These are phyloP conservation scores for Kodamaea plutei DNA, from an alignment of 1,139 yeast species.

Conservation along the genomic window DNA sequence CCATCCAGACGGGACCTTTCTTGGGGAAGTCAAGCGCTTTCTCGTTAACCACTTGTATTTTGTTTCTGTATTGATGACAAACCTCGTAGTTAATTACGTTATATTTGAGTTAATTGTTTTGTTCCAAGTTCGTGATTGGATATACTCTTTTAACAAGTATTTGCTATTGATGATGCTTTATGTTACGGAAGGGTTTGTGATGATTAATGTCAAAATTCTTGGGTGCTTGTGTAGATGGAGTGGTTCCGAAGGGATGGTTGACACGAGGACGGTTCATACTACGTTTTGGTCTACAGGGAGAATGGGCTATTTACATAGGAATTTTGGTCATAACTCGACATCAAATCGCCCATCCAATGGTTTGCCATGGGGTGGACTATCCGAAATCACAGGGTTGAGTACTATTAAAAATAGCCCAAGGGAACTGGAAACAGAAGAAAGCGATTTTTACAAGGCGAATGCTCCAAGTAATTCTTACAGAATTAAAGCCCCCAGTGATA, in stretches of 20 bases:
- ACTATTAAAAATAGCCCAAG: too few relatives aligned
- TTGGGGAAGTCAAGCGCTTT: conserved; percentile 1
- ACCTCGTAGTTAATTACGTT: conserved; percentile 4
- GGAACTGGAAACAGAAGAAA: too few relatives aligned
- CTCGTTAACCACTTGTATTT: conserved; percentile 3
- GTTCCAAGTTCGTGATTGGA: conserved; percentile 6
- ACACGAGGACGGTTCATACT: conserved; percentile 4
- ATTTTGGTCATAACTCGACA: not conserved
- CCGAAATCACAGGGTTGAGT: too few relatives aligned
- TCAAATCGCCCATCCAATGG: not conserved
- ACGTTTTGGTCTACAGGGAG: conserved; percentile 7
- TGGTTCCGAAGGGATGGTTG: conserved; percentile 2
- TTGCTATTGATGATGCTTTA: not conserved
- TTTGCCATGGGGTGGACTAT: not conserved
- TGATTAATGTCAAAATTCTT: conserved; percentile 3
- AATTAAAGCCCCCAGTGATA: not conserved
- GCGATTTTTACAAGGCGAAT: not conserved
- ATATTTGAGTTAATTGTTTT: conserved; percentile 7
- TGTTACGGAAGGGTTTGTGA: conserved; percentile 4
- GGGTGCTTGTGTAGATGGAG: conserved; percentile 2
- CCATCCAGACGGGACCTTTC: too few relatives aligned
- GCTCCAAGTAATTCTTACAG: not conserved
- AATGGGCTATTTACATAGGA: conserved; percentile 1
- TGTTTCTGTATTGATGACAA: conserved; percentile 1
- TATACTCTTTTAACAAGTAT: not conserved